Evolutionary conservation across 768 basidiomycete genomes (phyloP), one percentile per base, ranked within the genome.

Genomic region (Kwoniella newhampshirensis): DNA sequence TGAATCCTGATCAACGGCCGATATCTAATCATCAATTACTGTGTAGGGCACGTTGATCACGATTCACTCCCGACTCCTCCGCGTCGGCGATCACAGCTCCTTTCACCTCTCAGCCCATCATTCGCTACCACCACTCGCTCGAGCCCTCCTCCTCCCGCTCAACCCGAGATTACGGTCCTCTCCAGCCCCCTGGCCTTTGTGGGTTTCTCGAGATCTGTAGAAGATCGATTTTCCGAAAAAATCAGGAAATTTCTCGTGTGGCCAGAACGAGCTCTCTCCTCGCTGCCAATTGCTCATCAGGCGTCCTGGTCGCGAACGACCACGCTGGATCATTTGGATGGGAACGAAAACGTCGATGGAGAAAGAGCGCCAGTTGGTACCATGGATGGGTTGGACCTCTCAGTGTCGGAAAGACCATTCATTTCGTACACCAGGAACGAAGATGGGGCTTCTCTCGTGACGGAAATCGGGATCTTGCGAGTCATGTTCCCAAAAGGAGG

Each of bases 161-260:
- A 36, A n/a, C 68, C 68, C 1, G 64, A 66, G 30, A 62, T 70
- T 32, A 66, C 64, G 4, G 68, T 66, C 30, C 47, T 70, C 12
- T 36, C 64, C 11, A 47, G 52, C 5, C 62, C 68, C 18, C 53
- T 70, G 18, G 68, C 64, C 6, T 70, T 62, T 47, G 53, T 70
- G 6, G 68, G 64, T 5, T 51, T 66, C 37, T 39, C 51, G 2
- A 54, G 40, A 26, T 46, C 51, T 8, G 44, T 42, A 1, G 62
- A 66, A 44, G 23, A 40, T 7, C 13, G 28, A 23, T 51, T 45
- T 8, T 23, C 30, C 3, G 67, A 68, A 36, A n/a, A 54, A 12
- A 28, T 68, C 13, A 48, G 59, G 18, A 53, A 59, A 27, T 64
- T 64, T 30, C 26, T 70, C 2, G 64, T 66, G 11, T 70, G 64